Base-by-base conservation (phyloP, 805 yeast species). In the Naumovozyma castellii region DNA sequence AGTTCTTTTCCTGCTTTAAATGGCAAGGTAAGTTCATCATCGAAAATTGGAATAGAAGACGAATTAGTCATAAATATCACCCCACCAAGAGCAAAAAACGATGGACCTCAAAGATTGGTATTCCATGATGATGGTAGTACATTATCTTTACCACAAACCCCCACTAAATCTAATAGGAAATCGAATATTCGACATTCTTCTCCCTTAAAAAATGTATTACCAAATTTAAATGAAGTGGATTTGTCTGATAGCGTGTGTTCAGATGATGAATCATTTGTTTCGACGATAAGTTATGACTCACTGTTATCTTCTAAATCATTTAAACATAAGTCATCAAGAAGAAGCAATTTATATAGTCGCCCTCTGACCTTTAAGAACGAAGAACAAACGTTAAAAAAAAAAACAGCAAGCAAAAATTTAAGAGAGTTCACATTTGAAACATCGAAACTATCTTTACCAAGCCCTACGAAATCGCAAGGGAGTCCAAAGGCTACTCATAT, bases 221-320 rank as follows among this genome's bases (percentile, higher is more conserved):
- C 48, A 3, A 37, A 38, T 35, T 31, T 44, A 8, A 28, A 32
- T 4, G 44, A 43, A 33, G 38, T n/a, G 10, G n/a, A n/a, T n/a
- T n/a, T n/a, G n/a, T n/a, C n/a, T n/a, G n/a, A n/a, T n/a, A n/a
- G n/a, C n/a, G n/a, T n/a, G n/a, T 17, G 35, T 10, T 37, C 36
- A 13, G 37, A 25, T 17, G 43, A 39, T 18, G 35, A 38, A 18
- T 50, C 54, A 10, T 27, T 35, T 10, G 66, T 66, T 43, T 78
- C 83, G 1, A 77, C 76, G 48, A 47, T 76, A 36, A 73, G 80
- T 31, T 78, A 78, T 45, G 82, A 78, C 51, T 76, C 83, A 1
- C 72, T 71, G 1, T 61, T 71, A 33, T 73, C 80, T 6, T 35
- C 39, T 5, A 36, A 35, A 4, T 37, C 42, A 13, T 10, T 18